Base-by-base conservation (phyloP, 208 protist genomes). In the Acanthamoeba healyi region DNA sequence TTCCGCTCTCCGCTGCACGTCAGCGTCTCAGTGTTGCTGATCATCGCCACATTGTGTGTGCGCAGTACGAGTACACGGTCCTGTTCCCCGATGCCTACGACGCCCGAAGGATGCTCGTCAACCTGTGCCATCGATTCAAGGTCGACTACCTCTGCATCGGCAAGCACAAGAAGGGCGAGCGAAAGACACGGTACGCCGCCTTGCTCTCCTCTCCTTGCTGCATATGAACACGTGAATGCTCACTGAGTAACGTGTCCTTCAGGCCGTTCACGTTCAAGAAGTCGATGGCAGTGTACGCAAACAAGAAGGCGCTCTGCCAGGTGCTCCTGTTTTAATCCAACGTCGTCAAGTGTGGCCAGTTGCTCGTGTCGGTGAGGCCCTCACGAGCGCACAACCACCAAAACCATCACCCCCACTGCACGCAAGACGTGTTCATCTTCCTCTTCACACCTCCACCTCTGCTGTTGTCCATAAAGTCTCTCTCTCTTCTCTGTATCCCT, bases 91-190 rank as follows among this genome's bases (percentile, higher is more conserved):
- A 88, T 42, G 81, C 81, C 32, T 88, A 46, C 54, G 81, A 88
- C 26, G 81, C 81, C n/a, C 44, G 81, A 42, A 1, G 81, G 44
- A 88, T 88, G 81, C 32, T 88, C 17, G 81, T 88, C 81, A 88
- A 88, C 81, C 19, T 88, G 44, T 88, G 81, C 81, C 81, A 88
- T 44, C 38, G 81, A 29, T 88, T 88, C 81, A 88, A 88, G 54
- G 81, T 61, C 6, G 81, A 88, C 46, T 88, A 88, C 54, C 34
- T 88, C 7, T 65, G 44, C 81, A 88, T 88, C 12, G 81, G 81
- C 46, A 88, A 88, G 14, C 81, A 88, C 81, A 88, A 88, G 32
- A 88, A 88, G 81, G 81, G 81, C 54, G 81, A 88, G 81, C 15
- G 54, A n/a, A 88, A 63, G 54, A 88, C 54, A 19, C 2, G 81